Evolutionary conservation across 805 yeast species (phyloP), one percentile per base, ranked within the genome.

Genomic region (Myxozyma sirexii): DNA sequence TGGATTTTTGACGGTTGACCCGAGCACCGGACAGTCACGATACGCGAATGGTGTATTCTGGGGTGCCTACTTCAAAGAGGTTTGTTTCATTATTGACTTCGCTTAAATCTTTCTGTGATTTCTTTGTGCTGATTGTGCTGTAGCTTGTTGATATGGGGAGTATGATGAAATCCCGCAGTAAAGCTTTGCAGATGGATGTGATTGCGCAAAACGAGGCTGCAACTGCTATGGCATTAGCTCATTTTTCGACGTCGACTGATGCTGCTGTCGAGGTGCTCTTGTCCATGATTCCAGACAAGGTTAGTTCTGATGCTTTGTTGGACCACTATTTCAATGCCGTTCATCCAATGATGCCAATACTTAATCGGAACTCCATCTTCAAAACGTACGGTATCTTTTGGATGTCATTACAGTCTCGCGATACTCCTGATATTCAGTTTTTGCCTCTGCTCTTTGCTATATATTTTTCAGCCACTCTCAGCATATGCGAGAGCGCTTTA

Each of bases 31-130:
- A 12, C 48, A 43, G 3, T 51, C 62, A 3, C 53, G 62, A 23
- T 60, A 60, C 33, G 52, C 63, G 8, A 60, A 60, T 39, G 62
- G 63, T 10, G 63, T 45, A 5, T 60, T 60, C 23, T 60, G 63
- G 63, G 63, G 60, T 5, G 59, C 63, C 10, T 58, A 60, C 24
- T 60, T 60, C 31, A 57, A 60, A 58, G 63, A 60, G 55, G 61
- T 58, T 39, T n/a, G 49, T 29, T 15, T n/a, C n/a, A 23, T 13
- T 24, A n/a, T 35, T 17, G 8, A 6, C 7, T 4, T 10, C 19
- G 2, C n/a, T n/a, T n/a, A n/a, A n/a, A n/a, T n/a, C n/a, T n/a
- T n/a, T n/a, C n/a, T n/a, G n/a, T n/a, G n/a, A n/a, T n/a, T n/a
- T n/a, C n/a, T n/a, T n/a, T n/a, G n/a, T n/a, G n/a, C n/a, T n/a